A percentile compares a stretch with the other conserved stretches of the same genome.
Evolutionary conservation across 2,329 filamentous ascomycete genomes (phyloP).

Genomic region (Pyricularia grisea): DNA sequence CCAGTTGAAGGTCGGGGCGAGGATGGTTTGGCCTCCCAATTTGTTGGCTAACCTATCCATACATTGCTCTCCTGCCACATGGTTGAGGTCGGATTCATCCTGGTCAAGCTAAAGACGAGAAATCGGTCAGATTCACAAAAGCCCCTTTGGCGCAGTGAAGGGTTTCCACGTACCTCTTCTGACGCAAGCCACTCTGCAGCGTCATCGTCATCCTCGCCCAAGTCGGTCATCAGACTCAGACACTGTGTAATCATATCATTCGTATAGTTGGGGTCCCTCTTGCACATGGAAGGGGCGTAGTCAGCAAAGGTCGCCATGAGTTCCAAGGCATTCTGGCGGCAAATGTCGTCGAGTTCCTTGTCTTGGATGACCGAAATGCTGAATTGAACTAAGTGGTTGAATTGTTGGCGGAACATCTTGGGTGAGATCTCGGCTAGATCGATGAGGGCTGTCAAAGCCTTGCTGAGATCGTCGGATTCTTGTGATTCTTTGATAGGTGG

Average conservation of each 20-base stretch:
- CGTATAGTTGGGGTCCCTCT: slow-evolving; percentile 85
- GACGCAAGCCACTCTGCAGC: slow-evolving; percentile 86
- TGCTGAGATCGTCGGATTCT: slow-evolving; percentile 85
- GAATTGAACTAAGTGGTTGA: slow-evolving; percentile 86
- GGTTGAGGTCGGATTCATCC: slow-evolving; percentile 94
- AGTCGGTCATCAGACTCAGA: slow-evolving; percentile 94
- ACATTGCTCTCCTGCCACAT: slow-evolving; percentile 94
- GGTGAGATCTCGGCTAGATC: slow-evolving; percentile 90
- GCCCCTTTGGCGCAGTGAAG: not conserved
- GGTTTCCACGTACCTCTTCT: slow-evolving; percentile 61
- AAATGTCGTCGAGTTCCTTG: slow-evolving; percentile 84
- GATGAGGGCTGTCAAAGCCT: slow-evolving; percentile 82
- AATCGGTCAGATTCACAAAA: not conserved
- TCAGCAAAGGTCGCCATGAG: slow-evolving; percentile 98
- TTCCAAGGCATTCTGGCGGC: slow-evolving; percentile 89
- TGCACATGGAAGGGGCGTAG: slow-evolving; percentile 87
- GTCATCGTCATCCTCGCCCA: slow-evolving; percentile 90
- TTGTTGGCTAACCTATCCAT: slow-evolving; percentile 98
- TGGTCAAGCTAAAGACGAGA: slow-evolving; percentile 58
- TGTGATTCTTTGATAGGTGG: slow-evolving; percentile 86
- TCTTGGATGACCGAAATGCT: slow-evolving; percentile 90
- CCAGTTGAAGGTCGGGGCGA: slow-evolving; percentile 94
- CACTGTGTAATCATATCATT: slow-evolving; percentile 98
- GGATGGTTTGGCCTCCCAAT: slow-evolving; percentile 83
- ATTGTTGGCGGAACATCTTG: slow-evolving; percentile 96